phyloP scores from a whole-genome alignment of 805 yeast species.

The Saccharomycopsis sp. region DNA sequence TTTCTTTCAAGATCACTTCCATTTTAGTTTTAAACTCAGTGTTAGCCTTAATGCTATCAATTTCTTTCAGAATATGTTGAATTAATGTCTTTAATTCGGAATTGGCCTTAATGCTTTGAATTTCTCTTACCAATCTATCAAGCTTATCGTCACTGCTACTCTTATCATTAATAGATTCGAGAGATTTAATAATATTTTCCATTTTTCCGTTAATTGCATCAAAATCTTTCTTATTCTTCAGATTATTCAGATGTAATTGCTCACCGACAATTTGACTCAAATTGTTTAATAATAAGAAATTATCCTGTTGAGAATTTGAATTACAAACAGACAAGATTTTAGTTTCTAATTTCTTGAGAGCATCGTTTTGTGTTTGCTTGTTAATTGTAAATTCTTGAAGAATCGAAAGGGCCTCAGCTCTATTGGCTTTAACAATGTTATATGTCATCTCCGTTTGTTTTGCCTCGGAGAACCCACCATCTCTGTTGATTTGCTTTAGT shows the following conservation, averaged over 20 bases:
- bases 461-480: conserved; percentile 10
- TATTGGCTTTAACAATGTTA: conserved; percentile 14
- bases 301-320: neutral
- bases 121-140: neutral
- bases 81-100: neutral
- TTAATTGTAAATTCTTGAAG: conserved; percentile 2
- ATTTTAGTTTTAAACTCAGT: neutral
- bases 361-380: conserved; percentile 10
- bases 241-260: conserved; percentile 11
- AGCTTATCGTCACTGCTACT: neutral
- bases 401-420: conserved; percentile 17
- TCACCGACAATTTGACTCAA: conserved; percentile 15
- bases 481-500: conserved; percentile 1
- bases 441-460: conserved; percentile 17
- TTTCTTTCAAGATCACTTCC: neutral
- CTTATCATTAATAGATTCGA: neutral
- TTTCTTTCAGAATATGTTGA: neutral
- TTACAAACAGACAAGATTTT: conserved; percentile 2
- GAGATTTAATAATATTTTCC: neutral
- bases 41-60: neutral
- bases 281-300: conserved; percentile 13
- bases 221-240: neutral
- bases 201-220: neutral
- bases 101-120: neutral
- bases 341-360: conserved; percentile 7